These are phyloP conservation scores for Aspergillus ostianus DNA, from an alignment of 495 filamentous ascomycete genomes.

Conservation along the genomic window DNA sequence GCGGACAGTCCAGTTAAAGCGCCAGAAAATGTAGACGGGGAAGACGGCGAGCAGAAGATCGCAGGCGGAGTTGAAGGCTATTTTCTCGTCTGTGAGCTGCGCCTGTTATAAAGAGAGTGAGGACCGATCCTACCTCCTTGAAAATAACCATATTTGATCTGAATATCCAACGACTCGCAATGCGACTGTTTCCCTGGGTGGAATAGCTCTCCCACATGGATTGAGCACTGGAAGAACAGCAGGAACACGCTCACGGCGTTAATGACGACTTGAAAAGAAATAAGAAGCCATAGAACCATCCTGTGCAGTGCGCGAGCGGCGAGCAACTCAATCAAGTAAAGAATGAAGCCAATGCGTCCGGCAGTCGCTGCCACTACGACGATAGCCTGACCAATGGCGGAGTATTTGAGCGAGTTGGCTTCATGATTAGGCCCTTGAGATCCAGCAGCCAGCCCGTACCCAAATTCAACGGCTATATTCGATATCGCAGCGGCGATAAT, in stretches of 20 bases:
- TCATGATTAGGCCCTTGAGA: background rate
- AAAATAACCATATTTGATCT: constrained; percentile 8
- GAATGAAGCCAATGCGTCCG: constrained; percentile 1
- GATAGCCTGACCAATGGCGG: constrained; percentile 2
- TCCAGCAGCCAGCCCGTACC: background rate
- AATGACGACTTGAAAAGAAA: constrained; percentile 2
- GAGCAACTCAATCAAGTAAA: constrained; percentile 5
- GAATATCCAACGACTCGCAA: constrained; percentile 1
- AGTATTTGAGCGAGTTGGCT: background rate
- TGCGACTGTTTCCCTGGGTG: background rate
- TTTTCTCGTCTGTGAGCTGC: too few relatives aligned
- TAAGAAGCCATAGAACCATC: constrained; percentile 3
- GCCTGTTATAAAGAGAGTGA: too few relatives aligned
- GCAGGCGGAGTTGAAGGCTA: constrained; percentile 9
- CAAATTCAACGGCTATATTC: background rate
- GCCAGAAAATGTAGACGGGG: constrained; percentile 8
- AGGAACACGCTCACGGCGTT: constrained; percentile 7
- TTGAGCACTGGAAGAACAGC: constrained; percentile 4
- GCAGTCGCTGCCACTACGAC: constrained; percentile 2
- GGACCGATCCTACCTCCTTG: background rate
- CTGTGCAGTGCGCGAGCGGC: background rate
- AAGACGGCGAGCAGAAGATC: constrained; percentile 8
- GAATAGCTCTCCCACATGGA: background rate
- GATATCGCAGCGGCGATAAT: constrained; percentile 5
- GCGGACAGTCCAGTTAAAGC: constrained; percentile 6